Evolutionary conservation across 1,139 yeast genomes (phyloP).

Genomic region (Debaryomycetaceae sp.): DNA sequence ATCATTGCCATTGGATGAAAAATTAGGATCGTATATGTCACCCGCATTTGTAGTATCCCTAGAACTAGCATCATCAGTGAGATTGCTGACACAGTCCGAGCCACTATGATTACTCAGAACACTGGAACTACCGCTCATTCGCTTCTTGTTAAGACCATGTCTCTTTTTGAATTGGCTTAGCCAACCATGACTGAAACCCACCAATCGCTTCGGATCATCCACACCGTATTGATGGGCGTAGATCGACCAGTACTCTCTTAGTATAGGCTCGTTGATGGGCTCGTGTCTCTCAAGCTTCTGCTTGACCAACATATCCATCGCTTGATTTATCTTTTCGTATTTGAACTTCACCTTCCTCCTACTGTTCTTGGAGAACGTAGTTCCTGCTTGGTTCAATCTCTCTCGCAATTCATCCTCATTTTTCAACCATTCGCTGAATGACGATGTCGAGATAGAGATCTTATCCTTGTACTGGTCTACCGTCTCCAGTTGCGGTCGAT

Average conservation of each 20-base stretch:
- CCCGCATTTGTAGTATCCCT: constrained; percentile 1
- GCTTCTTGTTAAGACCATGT: constrained; percentile 46
- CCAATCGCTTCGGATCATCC: constrained; percentile 54
- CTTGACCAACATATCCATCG: constrained; percentile 54
- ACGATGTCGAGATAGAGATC: constrained; percentile 53
- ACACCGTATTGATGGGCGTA: constrained; percentile 57
- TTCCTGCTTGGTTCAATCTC: constrained; percentile 37
- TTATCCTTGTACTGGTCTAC: constrained; percentile 49
- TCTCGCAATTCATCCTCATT: constrained; percentile 47
- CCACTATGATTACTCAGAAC: neutral
- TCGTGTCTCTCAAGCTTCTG: constrained; percentile 40
- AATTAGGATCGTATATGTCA: constrained; percentile 8
- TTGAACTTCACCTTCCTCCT: constrained; percentile 50
- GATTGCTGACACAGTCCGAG: constrained; percentile 1
- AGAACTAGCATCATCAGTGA: neutral
- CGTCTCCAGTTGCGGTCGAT: constrained; percentile 55
- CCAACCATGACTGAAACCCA: constrained; percentile 61
- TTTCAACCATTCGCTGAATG: constrained; percentile 59
- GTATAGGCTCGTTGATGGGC: constrained; percentile 51
- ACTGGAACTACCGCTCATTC: constrained; percentile 22
- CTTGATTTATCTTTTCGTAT: constrained; percentile 54
- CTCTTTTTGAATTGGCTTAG: constrained; percentile 56
- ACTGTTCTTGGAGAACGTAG: constrained; percentile 34
- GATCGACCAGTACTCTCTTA: constrained; percentile 54
- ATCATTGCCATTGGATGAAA: constrained; percentile 4